A percentile compares a stretch with the other conserved stretches of the same genome.
These are phyloP conservation scores for Aspergillus oerlinghausenensis DNA, from an alignment of 2,329 filamentous ascomycete genomes.

Conservation along the genomic window DNA sequence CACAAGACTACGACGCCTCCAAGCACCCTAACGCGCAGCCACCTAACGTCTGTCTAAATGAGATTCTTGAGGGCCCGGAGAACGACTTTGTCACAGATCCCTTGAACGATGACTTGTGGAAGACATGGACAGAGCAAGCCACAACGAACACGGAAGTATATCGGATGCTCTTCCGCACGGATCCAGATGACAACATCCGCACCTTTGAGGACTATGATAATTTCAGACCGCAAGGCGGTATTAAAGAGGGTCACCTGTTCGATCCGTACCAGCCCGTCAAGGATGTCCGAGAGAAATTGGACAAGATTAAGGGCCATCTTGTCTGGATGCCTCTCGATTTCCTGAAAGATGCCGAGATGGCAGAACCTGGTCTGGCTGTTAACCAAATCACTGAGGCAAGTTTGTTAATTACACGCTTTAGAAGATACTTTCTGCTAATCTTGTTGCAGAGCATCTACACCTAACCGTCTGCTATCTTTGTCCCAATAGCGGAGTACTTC, in stretches of 20 bases:
- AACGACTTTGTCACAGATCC: slow-evolving; percentile 71
- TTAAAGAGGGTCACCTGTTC: slow-evolving; percentile 82
- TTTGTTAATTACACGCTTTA: slow-evolving; percentile 29
- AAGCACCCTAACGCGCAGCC: slow-evolving; percentile 73
- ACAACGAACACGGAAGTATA: slow-evolving; percentile 76
- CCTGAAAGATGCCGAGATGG: slow-evolving; percentile 78
- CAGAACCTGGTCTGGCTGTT: slow-evolving; percentile 78
- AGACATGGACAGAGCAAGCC: slow-evolving; percentile 70
- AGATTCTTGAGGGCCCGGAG: slow-evolving; percentile 65
- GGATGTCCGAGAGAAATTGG: slow-evolving; percentile 70
- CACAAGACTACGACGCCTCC: slow-evolving; percentile 63
- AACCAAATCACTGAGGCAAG: slow-evolving; percentile 82
- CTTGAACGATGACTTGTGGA: slow-evolving; percentile 61
- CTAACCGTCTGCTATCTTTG: slow-evolving; percentile 6
- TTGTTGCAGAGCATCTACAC: slow-evolving; percentile 31
- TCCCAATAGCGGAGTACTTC: not conserved
- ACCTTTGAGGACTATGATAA: slow-evolving; percentile 85
- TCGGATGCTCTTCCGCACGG: slow-evolving; percentile 74
- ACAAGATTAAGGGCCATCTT: slow-evolving; percentile 78
- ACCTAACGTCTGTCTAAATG: slow-evolving; percentile 64
- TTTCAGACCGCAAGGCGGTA: slow-evolving; percentile 60
- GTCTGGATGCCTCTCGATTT: slow-evolving; percentile 96
- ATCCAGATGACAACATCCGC: slow-evolving; percentile 85
- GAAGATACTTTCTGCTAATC: not conserved
- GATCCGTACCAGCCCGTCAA: slow-evolving; percentile 69